Evolutionary conservation across 1,284 basidiomycete genomes (phyloP).

Genomic region (Heliocybe sulcata): DNA sequence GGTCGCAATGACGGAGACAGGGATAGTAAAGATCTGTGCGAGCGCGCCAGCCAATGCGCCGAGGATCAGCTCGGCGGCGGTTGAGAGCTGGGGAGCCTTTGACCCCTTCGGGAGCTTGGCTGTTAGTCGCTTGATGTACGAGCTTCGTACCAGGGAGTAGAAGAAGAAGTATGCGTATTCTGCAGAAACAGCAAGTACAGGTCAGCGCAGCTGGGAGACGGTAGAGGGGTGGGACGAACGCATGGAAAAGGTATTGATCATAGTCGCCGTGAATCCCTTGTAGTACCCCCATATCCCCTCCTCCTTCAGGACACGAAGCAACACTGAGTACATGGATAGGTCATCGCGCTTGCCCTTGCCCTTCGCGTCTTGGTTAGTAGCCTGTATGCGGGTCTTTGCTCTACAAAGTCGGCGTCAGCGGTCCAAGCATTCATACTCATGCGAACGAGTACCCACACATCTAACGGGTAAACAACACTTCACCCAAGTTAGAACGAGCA

Average conservation of each 20-base stretch:
- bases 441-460: constrained; percentile 58
- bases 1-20: constrained; percentile 95
- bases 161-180: constrained; percentile 99
- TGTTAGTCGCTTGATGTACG: constrained; percentile 69
- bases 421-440: neutral
- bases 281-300: constrained; percentile 85
- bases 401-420: constrained; percentile 29
- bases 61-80: constrained; percentile 78
- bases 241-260: constrained; percentile 97
- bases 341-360: constrained; percentile 42
- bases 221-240: constrained; percentile 47
- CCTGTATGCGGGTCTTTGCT: constrained; percentile 95
- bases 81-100: constrained; percentile 59
- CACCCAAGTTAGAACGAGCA: constrained; percentile 3
- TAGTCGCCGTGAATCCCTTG: constrained; percentile 93
- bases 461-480: constrained; percentile 92
- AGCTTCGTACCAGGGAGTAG: constrained; percentile 84
- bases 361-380: constrained; percentile 38
- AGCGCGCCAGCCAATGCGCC: constrained; percentile 92
- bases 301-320: constrained; percentile 66
- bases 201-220: neutral
- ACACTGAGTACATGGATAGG: constrained; percentile 57
- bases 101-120: constrained; percentile 48
- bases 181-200: constrained; percentile 24
- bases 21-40: constrained; percentile 98